Conservation (phyloP, 176 grass and related monocot genomes). For the Phragmites australis region DNA sequence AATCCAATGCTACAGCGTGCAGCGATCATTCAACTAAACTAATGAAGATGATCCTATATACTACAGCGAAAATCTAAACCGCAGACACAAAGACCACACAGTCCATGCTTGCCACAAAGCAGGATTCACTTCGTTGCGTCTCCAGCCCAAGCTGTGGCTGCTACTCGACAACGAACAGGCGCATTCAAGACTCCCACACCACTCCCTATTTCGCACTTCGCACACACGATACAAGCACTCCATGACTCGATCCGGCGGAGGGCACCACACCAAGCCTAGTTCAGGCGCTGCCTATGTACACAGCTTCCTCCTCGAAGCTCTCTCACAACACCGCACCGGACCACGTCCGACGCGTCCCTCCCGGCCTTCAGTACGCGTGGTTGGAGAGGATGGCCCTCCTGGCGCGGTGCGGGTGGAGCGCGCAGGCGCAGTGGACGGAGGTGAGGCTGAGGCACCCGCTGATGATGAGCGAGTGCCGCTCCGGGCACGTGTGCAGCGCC, state of each 20-base stretch:
- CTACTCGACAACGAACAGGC: background rate
- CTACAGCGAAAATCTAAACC: background rate
- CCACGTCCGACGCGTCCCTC: background rate
- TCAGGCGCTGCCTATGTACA: no score
- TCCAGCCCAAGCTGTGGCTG: background rate
- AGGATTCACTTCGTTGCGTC: background rate
- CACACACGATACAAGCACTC: no score
- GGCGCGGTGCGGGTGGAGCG: conserved; percentile 52
- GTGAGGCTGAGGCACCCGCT: conserved; percentile 93
- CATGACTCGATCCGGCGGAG: no score
- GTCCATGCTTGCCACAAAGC: background rate
- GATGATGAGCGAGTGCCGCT: conserved; percentile 82
- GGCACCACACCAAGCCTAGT: no score
- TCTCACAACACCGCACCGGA: no score
- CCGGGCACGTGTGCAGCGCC: conserved; percentile 76
- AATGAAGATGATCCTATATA: no score
- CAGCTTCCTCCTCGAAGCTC: no score
- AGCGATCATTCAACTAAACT: no score
- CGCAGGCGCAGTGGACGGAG: conserved; percentile 82
- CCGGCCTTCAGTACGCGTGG: conserved; percentile 54
- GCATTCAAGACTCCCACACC: background rate
- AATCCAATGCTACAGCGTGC: no score
- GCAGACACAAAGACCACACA: background rate
- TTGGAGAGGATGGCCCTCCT: conserved; percentile 47
- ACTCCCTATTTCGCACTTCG: background rate